Conservation (phyloP, 202 grass and related monocot genomes). For the Saccharum hybrid region DNA sequence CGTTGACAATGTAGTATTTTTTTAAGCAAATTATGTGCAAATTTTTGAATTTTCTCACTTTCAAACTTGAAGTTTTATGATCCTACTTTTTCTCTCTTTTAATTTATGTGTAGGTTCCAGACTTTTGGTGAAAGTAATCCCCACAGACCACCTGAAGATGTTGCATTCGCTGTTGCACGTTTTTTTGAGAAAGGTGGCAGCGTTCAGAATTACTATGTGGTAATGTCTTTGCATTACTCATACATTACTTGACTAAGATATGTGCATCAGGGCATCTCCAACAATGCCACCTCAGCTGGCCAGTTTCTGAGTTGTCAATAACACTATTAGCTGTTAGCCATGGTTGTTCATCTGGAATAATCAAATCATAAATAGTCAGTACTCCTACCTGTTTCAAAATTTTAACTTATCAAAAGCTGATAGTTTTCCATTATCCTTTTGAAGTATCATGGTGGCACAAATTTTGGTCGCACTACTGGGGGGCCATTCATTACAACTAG, state of each 20-base stretch:
- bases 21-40: conserved; percentile 14
- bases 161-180: conserved; percentile 92
- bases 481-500: conserved; percentile 99
- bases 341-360: not conserved
- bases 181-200: conserved; percentile 95
- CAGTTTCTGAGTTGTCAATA: conserved; percentile 15
- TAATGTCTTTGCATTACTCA: conserved; percentile 40
- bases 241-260: conserved; percentile 9
- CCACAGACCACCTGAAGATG: conserved; percentile 90
- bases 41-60: not conserved
- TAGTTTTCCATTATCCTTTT: conserved; percentile 40
- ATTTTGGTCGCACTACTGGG: conserved; percentile 93
- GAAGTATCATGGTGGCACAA: conserved; percentile 98
- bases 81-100: not conserved
- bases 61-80: conserved; percentile 25
- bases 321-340: conserved; percentile 21
- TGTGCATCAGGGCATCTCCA: not conserved
- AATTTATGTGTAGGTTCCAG: conserved; percentile 75
- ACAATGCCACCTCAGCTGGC: not conserved
- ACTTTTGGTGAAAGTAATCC: conserved; percentile 90
- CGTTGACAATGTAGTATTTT: not conserved
- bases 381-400: not conserved
- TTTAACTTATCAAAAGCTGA: conserved; percentile 31
- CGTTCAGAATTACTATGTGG: conserved; percentile 96
- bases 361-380: conserved; percentile 33